These are phyloP conservation scores for Fusarium temperatum DNA, from an alignment of 2,329 filamentous ascomycete species.

Conservation along the genomic window DNA sequence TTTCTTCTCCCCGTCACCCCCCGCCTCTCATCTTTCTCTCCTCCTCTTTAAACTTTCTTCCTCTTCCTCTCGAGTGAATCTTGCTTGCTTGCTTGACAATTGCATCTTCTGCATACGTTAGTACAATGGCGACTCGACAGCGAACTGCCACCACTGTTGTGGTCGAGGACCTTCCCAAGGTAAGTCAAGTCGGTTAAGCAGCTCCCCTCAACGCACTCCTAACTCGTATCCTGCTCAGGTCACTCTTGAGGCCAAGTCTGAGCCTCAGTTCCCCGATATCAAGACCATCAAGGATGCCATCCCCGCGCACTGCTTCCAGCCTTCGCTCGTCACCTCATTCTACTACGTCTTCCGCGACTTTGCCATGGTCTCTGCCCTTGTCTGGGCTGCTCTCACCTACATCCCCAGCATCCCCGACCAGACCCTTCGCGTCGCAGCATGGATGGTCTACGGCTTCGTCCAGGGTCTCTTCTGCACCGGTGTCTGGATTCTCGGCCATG, in stretches of 20 bases:
- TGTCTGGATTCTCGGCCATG: constrained; percentile 76
- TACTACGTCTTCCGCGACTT: constrained; percentile 67
- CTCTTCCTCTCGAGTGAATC: neutral
- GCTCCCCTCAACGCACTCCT: neutral
- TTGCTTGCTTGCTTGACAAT: neutral
- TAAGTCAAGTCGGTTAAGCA: constrained; percentile 7
- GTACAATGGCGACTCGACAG: constrained; percentile 40
- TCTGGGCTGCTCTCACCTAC: constrained; percentile 61
- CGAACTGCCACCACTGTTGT: constrained; percentile 39
- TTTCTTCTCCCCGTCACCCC: neutral
- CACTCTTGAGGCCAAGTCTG: constrained; percentile 28
- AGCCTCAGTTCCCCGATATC: constrained; percentile 42
- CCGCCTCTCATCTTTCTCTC: neutral
- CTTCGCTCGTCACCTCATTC: constrained; percentile 60
- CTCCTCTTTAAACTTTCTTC: neutral
- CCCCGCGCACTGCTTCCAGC: constrained; percentile 69
- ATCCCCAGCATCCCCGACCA: constrained; percentile 60
- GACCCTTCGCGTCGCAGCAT: constrained; percentile 57
- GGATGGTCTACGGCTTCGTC: constrained; percentile 68
- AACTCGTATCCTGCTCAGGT: constrained; percentile 13
- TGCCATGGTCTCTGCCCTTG: constrained; percentile 57
- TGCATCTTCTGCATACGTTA: neutral
- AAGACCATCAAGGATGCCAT: constrained; percentile 57
- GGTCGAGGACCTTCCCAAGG: constrained; percentile 30
- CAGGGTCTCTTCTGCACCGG: constrained; percentile 74